Evolutionary conservation across 1,284 basidiomycete species (phyloP), one percentile per base, ranked within the genome.

Genomic region (Thecaphora thlaspeos): DNA sequence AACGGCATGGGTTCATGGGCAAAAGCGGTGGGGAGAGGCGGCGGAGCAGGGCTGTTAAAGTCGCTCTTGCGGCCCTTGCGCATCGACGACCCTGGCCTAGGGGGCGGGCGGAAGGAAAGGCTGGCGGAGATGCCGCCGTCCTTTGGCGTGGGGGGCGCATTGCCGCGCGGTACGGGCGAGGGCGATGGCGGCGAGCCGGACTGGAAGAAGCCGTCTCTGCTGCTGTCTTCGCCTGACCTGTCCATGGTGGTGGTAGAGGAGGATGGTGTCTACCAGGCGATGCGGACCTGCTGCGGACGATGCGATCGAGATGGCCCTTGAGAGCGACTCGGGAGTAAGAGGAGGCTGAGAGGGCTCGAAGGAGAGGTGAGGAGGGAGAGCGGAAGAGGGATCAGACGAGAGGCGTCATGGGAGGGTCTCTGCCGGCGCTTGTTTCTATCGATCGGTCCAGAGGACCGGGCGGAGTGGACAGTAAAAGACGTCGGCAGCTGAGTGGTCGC

Each of bases 1-100:
- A 55, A 41, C 4, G 52, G 51, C 22, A 57, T 41, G 40, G 43
- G 43, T 38, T 59, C 54, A 42, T 38, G 43, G 41, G 61, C 46
- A 41, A 55, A 46, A 38, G 56, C 51, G 14, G 53, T 48, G 43
- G 61, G 60, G 2, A 59, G 56, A 22, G 56, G 60, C 30, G 65
- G 61, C 19, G 61, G 57, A 19, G 55, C 54, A 9, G 61, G 56
- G 11, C 57, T 63, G 57, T 61, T 66, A 50, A 61, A 61, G 46
- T 66, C 58, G 45, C 64, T 67, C 50, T 68, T 63, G 7, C 65
- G 41, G 26, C 56, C 57, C 36, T 68, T 68, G 45, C 65, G 58
- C 38, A 61, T 24, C 2, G 65, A 68, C 3, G 65, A 68, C 22
- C 65, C 65, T 2, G 65, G 65, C 12, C 65, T 54, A 30, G 65